These are phyloP conservation scores for Evernia prunastri DNA, from an alignment of 495 filamentous ascomycete genomes.

Conservation along the genomic window DNA sequence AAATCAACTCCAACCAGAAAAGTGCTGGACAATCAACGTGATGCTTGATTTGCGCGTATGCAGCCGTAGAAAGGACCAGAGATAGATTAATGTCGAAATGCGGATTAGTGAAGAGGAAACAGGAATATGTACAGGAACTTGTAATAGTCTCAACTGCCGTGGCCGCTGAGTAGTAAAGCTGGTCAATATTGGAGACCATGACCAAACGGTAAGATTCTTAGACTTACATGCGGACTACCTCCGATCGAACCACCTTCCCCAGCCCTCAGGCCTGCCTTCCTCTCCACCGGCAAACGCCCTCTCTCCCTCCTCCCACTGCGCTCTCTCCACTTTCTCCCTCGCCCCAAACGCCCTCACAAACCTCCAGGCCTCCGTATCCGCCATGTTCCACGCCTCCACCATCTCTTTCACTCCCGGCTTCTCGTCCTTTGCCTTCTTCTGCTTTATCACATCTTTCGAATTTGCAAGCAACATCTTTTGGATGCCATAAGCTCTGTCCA, in stretches of 20 bases:
- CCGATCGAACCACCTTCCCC: slow-evolving; percentile 25
- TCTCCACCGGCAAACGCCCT: slow-evolving; percentile 50
- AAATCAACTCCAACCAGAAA: background rate
- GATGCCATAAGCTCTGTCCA: slow-evolving; percentile 35
- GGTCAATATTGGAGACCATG: background rate
- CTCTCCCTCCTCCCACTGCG: slow-evolving; percentile 68
- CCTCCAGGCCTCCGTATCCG: slow-evolving; percentile 87
- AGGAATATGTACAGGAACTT: background rate
- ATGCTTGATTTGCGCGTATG: background rate
- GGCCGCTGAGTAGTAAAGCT: background rate
- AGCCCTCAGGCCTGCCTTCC: slow-evolving; percentile 8
- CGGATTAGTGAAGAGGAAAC: background rate
- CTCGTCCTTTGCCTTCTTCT: slow-evolving; percentile 32
- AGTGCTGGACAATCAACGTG: background rate
- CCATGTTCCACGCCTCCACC: slow-evolving; percentile 88
- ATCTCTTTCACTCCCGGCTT: slow-evolving; percentile 24
- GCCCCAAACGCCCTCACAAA: slow-evolving; percentile 72
- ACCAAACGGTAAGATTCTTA: background rate
- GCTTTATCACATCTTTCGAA: slow-evolving; percentile 49
- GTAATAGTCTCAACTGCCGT: background rate
- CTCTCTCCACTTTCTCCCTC: slow-evolving; percentile 51
- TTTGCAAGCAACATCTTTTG: slow-evolving; percentile 60
- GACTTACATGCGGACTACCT: slow-evolving; percentile 1
- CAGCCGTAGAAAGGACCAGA: background rate
- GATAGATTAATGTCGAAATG: background rate